These are phyloP conservation scores for Candida germanica DNA, from an alignment of 805 yeast species.

Conservation along the genomic window DNA sequence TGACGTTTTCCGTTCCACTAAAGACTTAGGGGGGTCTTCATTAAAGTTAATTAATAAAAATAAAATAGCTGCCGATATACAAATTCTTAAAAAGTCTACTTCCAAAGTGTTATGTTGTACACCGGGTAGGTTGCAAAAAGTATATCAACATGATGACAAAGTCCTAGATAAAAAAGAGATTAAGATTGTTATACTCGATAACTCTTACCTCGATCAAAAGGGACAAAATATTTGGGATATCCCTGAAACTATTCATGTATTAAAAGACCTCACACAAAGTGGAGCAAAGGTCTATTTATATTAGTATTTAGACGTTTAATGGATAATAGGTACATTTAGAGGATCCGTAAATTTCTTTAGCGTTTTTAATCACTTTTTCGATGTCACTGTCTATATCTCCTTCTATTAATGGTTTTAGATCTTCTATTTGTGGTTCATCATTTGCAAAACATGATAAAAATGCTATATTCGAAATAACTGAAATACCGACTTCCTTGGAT, in stretches of 20 bases:
- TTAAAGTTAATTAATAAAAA: slow-evolving; percentile 75
- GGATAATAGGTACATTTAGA: slow-evolving; percentile 25
- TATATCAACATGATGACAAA: slow-evolving; percentile 42
- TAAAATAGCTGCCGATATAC: slow-evolving; percentile 61
- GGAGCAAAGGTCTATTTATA: slow-evolving; percentile 54
- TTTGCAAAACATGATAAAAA: slow-evolving; percentile 6
- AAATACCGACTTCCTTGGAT: neutral
- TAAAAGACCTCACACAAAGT: slow-evolving; percentile 39
- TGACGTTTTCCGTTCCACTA: slow-evolving; percentile 68
- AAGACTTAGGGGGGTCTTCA: slow-evolving; percentile 48
- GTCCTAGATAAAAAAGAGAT: slow-evolving; percentile 43
- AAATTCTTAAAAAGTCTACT: slow-evolving; percentile 39
- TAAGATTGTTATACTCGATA: slow-evolving; percentile 56
- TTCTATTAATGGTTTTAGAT: too few species aligned
- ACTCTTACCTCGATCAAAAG: slow-evolving; percentile 59
- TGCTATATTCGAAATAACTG: slow-evolving; percentile 4
- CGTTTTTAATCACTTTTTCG: too few species aligned
- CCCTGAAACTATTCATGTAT: slow-evolving; percentile 40
- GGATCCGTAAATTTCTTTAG: slow-evolving; percentile 28
- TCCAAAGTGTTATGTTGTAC: slow-evolving; percentile 60
- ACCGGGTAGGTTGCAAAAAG: slow-evolving; percentile 54
- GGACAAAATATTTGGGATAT: slow-evolving; percentile 59
- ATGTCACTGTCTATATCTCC: too few species aligned
- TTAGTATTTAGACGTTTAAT: slow-evolving; percentile 14
- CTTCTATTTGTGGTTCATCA: slow-evolving; percentile 4